Conservation (phyloP, 1,284 basidiomycete species). For the Microbotryum silenes-acaulis region DNA sequence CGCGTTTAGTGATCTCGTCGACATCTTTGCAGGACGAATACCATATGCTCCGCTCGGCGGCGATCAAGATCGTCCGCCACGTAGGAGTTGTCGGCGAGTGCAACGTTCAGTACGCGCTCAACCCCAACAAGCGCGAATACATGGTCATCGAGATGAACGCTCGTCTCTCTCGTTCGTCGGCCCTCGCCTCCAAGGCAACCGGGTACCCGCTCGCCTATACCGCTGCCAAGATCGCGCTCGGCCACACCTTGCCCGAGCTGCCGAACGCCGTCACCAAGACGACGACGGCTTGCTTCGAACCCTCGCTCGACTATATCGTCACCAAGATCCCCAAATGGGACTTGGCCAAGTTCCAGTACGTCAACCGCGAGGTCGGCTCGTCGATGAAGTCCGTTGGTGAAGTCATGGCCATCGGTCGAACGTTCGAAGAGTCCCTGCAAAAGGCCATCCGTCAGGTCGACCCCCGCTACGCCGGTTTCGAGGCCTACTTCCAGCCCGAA, state of each 20-base stretch:
- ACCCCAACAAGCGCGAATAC: conserved; percentile 89
- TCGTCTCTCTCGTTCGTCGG: conserved; percentile 95
- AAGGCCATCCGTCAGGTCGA: conserved; percentile 98
- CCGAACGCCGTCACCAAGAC: conserved; percentile 99
- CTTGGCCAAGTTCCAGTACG: conserved; percentile 93
- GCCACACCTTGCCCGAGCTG: conserved; percentile 92
- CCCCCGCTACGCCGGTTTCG: conserved; percentile 63
- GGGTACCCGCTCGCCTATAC: conserved; percentile 98
- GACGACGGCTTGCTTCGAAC: conserved; percentile 98
- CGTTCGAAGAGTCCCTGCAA: conserved; percentile 96
- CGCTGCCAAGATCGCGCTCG: conserved; percentile 98
- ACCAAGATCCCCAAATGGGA: conserved; percentile 99
- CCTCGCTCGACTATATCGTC: conserved; percentile 98
- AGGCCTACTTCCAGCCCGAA: conserved; percentile 66
- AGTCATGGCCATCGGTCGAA: conserved; percentile 99
- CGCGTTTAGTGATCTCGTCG: conserved; percentile 28
- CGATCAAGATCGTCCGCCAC: conserved; percentile 95
- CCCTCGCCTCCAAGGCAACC: conserved; percentile 95
- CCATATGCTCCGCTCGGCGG: conserved; percentile 97
- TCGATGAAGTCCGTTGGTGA: conserved; percentile 99
- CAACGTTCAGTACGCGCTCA: conserved; percentile 98
- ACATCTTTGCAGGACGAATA: conserved; percentile 55
- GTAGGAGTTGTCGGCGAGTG: conserved; percentile 96
- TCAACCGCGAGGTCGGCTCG: conserved; percentile 90
- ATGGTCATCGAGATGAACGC: conserved; percentile 99